Percentiles rank a stretch among this genome's conserved stretches.
Evolutionary conservation across 305 asterid species (phyloP).

Genomic region (Fraxinus sp.): DNA sequence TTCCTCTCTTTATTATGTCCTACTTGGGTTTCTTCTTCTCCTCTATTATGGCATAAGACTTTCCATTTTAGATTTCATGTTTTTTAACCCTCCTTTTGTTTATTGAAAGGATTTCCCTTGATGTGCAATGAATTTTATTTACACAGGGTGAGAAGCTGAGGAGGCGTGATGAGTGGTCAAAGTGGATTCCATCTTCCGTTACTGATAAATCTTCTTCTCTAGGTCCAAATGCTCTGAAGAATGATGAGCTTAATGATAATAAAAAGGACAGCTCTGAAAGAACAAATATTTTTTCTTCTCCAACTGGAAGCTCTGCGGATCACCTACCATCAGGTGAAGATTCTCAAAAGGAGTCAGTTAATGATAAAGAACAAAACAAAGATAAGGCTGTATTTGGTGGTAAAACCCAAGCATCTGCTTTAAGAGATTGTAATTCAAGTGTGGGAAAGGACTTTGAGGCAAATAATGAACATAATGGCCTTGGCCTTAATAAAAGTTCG

Average conservation of each 20-base stretch:
- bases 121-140: constrained; percentile 20
- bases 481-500: constrained; percentile 24
- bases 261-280: constrained; percentile 28
- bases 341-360: constrained; percentile 21
- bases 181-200: constrained; percentile 50
- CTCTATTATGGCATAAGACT: not conserved
- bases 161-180: constrained; percentile 76
- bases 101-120: constrained; percentile 19
- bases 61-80: not conserved
- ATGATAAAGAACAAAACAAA: constrained; percentile 30
- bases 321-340: constrained; percentile 26
- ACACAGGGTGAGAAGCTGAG: constrained; percentile 51
- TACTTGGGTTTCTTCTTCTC: constrained; percentile 2
- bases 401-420: constrained; percentile 27
- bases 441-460: constrained; percentile 28
- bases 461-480: constrained; percentile 19
- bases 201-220: constrained; percentile 32
- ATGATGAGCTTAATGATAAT: constrained; percentile 32
- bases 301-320: constrained; percentile 31
- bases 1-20: constrained; percentile 14
- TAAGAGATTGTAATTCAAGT: constrained; percentile 28
- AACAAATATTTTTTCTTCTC: constrained; percentile 22
- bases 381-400: constrained; percentile 26
- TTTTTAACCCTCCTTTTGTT: constrained; percentile 1
- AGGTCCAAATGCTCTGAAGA: constrained; percentile 28